A percentile compares a stretch with the other conserved stretches of the same genome.
phyloP scores from a whole-genome alignment of 1,284 basidiomycete genomes.

The Bondarzewia mesenterica region DNA sequence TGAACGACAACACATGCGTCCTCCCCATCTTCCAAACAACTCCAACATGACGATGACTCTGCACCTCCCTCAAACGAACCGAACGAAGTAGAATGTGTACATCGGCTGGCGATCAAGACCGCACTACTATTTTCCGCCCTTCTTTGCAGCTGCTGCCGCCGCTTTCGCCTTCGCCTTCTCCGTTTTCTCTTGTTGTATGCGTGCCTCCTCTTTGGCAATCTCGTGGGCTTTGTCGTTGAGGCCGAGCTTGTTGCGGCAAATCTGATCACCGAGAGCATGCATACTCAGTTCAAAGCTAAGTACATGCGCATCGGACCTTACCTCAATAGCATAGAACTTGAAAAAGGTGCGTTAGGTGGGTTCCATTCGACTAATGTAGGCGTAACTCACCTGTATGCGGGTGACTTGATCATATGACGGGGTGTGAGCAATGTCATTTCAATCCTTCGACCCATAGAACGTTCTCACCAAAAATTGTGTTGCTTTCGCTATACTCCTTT shows the following conservation, averaged over 20 bases:
- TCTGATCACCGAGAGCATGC: constrained; percentile 53
- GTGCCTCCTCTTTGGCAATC: constrained; percentile 63
- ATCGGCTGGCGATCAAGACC: no score
- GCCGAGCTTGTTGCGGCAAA: constrained; percentile 86
- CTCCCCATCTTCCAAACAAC: no score
- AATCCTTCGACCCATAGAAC: no score
- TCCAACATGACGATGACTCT: no score
- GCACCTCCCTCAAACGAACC: no score
- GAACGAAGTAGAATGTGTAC: no score
- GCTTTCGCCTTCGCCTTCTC: constrained; percentile 32
- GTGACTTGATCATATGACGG: constrained; percentile 38
- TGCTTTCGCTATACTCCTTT: constrained; percentile 85
- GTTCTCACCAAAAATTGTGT: constrained; percentile 86
- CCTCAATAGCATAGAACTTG: constrained; percentile 89
- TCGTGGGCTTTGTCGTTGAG: constrained; percentile 89
- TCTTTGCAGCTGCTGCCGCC: constrained; percentile 35
- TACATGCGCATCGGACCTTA: constrained; percentile 24
- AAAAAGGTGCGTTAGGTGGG: constrained; percentile 2
- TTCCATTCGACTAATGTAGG: not conserved
- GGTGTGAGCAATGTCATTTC: constrained; percentile 6
- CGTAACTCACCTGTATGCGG: constrained; percentile 56
- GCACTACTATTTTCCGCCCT: constrained; percentile 16
- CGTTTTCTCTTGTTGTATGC: constrained; percentile 49
- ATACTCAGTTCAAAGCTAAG: not conserved
- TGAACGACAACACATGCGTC: no score